Conservation (phyloP, 1,139 yeast genomes). For the Yamadazyma dushanensis region DNA sequence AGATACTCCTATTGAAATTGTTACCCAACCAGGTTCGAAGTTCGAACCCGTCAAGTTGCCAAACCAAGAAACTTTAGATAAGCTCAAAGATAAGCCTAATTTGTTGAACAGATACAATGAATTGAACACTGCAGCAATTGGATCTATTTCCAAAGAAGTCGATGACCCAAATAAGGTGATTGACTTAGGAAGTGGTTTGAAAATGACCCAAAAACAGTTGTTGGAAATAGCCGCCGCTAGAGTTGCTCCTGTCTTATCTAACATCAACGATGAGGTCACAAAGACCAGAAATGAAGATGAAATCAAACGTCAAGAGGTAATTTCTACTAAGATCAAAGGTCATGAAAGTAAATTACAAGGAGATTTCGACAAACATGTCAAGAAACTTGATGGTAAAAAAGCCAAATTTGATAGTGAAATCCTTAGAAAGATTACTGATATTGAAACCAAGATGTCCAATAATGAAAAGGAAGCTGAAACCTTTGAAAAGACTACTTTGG, state of each 20-base stretch:
- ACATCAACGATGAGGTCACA: constrained; percentile 51
- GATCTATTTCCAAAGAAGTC: constrained; percentile 43
- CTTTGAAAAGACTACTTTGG: constrained; percentile 40
- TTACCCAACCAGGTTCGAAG: constrained; percentile 32
- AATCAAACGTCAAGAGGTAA: constrained; percentile 41
- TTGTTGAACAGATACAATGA: constrained; percentile 49
- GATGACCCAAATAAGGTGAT: constrained; percentile 53
- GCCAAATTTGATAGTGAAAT: constrained; percentile 41
- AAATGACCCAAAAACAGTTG: constrained; percentile 55
- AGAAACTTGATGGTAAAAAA: constrained; percentile 41
- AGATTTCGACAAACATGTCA: constrained; percentile 42
- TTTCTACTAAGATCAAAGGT: constrained; percentile 36
- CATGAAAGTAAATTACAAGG: constrained; percentile 47
- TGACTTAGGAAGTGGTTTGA: constrained; percentile 56
- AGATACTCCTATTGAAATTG: constrained; percentile 35
- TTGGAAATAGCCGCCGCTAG: constrained; percentile 57
- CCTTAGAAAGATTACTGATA: constrained; percentile 33
- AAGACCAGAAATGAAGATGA: constrained; percentile 50
- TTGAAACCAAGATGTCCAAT: constrained; percentile 27
- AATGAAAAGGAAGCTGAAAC: constrained; percentile 34
- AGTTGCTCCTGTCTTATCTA: constrained; percentile 55
- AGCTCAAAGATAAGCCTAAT: constrained; percentile 49
- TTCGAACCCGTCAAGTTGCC: constrained; percentile 35
- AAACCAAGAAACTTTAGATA: constrained; percentile 41
- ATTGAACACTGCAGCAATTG: constrained; percentile 49